Base-by-base conservation (phyloP, 2,329 filamentous ascomycete genomes). In the Diplodia scrobiculata region DNA sequence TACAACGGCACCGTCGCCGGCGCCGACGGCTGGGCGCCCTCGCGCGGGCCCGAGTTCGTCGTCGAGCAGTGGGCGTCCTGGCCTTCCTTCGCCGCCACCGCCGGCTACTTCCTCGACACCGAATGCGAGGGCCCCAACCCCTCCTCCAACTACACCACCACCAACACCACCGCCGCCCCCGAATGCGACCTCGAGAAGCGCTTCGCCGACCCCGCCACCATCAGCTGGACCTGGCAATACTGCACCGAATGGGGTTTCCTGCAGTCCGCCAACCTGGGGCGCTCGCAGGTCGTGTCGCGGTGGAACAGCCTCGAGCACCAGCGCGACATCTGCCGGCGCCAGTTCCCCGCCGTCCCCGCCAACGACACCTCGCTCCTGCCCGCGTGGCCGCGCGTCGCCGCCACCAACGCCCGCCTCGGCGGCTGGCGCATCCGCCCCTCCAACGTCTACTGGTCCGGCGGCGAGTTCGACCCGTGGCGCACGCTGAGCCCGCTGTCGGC, bases 171-270 rank as follows among this genome's bases (percentile, higher is more conserved):
- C 5, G 34, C 27, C 5, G 58, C 58, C 5, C 45, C 58, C 58
- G 58, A 62, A 51, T 62, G 58, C 58, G 25, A 62, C 27, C 58
- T 62, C 1, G 27, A 50, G 9, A 62, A 62, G 29, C 58, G 41
- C 58, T 36, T 62, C 58, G 41, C 34, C 17, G 58, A 62, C 41
- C 58, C 58, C 0, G n/a, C 41, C 1, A 14, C 67, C 1, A 81
- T 84, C 67, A 72, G 74, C 59, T 84, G 81, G 81, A 79, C 74
- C 0, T 84, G 82, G 81, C 82, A 85, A 69, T 82, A 80, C 70
- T 85, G 83, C 72, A 82, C 79, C 2, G 78, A 85, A 70, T 84
- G 79, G 79, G 83, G 83, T 10, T 84, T 76, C 72, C 82, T 80
- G 70, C 81, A 83, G 70, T 76, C 76, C 62, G 78, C 80, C 38